Evolutionary conservation across 768 basidiomycete species (phyloP).

Genomic region (Russula dissimulans): DNA sequence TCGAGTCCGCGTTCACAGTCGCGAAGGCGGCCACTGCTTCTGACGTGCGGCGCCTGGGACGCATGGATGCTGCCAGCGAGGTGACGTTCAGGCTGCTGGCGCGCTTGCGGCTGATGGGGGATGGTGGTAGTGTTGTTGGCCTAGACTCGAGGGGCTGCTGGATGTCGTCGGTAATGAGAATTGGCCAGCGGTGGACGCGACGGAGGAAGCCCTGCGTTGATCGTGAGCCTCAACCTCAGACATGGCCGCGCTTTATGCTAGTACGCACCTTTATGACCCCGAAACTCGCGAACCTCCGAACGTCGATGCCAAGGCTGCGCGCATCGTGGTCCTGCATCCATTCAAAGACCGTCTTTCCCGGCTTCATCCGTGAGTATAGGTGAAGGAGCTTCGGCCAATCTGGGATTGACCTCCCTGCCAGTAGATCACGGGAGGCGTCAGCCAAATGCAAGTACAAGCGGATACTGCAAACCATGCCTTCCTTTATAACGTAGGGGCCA

Average conservation of each 20-base stretch:
- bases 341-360: conserved; percentile 72
- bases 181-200: conserved; percentile 87
- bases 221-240: background rate
- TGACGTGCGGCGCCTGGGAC: conserved; percentile 11
- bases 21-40: conserved; percentile 1
- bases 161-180: conserved; percentile 38
- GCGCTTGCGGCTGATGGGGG: conserved; percentile 18
- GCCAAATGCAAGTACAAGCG: background rate
- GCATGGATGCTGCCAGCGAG: background rate
- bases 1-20: conserved; percentile 1
- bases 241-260: background rate
- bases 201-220: conserved; percentile 71
- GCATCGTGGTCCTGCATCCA: conserved; percentile 82
- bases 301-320: conserved; percentile 69
- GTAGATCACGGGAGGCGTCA: background rate
- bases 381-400: conserved; percentile 84
- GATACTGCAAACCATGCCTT: conserved; percentile 35
- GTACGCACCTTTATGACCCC: conserved; percentile 82
- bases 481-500: conserved; percentile 80
- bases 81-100: conserved; percentile 13
- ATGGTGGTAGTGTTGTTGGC: conserved; percentile 13
- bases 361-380: conserved; percentile 78
- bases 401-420: conserved; percentile 46
- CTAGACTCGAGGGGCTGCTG: conserved; percentile 3
- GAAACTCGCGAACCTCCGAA: conserved; percentile 91